These are phyloP conservation scores for Jamesozyma piceae DNA, from an alignment of 805 yeast genomes.

Conservation along the genomic window DNA sequence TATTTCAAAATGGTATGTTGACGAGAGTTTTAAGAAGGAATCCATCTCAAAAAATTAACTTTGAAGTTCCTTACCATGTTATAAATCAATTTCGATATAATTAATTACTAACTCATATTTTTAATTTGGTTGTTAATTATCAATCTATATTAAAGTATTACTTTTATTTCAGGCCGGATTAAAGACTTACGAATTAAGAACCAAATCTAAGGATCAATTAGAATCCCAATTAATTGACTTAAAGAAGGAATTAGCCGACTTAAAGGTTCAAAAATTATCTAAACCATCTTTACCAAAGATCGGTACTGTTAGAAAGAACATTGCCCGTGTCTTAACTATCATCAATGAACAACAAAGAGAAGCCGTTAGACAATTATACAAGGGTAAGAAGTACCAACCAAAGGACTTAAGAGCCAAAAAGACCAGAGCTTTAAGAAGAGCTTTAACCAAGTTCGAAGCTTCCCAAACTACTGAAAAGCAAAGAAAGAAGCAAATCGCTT, in stretches of 20 bases:
- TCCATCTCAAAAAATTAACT: neutral
- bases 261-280: conserved; percentile 92
- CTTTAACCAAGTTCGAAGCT: conserved; percentile 83
- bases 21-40: neutral
- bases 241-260: conserved; percentile 92
- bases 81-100: no score
- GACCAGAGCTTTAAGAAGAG: conserved; percentile 99
- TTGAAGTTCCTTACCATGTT: neutral
- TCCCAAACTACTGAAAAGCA: conserved; percentile 77
- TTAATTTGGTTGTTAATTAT: neutral
- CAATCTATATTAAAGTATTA: neutral
- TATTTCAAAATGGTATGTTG: conserved; percentile 2
- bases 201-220: conserved; percentile 95
- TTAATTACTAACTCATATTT: no score
- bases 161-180: conserved; percentile 56
- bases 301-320: conserved; percentile 95
- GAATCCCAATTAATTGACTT: conserved; percentile 90
- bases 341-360: conserved; percentile 96
- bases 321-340: conserved; percentile 96
- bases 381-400: conserved; percentile 93
- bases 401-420: conserved; percentile 98
- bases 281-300: conserved; percentile 93
- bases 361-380: conserved; percentile 89
- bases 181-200: conserved; percentile 93
- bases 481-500: conserved; percentile 86